A percentile compares a stretch with the other conserved stretches of the same genome.
phyloP scores from a whole-genome alignment of 2,329 filamentous ascomycete genomes.

The Epichloe gansuensis region DNA sequence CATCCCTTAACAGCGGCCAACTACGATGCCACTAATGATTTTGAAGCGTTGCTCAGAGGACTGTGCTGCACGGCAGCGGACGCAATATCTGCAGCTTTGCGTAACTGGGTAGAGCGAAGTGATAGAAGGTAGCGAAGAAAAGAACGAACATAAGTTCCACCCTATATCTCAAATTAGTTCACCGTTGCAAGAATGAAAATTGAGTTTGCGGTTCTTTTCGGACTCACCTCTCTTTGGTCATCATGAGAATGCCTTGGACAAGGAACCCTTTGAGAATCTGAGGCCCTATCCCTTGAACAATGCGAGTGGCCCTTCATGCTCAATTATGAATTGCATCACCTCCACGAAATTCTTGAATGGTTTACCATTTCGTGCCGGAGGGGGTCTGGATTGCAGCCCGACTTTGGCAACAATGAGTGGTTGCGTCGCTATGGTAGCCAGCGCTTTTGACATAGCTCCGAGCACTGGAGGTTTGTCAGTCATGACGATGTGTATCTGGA shows the following conservation, averaged over 20 bases:
- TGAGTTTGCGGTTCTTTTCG: not conserved
- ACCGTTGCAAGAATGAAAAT: not conserved
- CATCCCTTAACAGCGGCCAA: not conserved
- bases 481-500: not conserved
- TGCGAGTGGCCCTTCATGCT: slow-evolving; percentile 72
- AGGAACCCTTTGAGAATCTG: slow-evolving; percentile 87
- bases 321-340: slow-evolving; percentile 86
- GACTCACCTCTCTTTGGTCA: slow-evolving; percentile 86
- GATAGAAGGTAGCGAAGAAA: slow-evolving; percentile 72
- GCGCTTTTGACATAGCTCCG: slow-evolving; percentile 81
- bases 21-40: slow-evolving; percentile 15
- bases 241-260: slow-evolving; percentile 95
- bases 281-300: slow-evolving; percentile 92
- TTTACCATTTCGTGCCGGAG: slow-evolving; percentile 70
- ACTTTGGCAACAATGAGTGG: slow-evolving; percentile 97
- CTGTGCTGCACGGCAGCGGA: slow-evolving; percentile 28
- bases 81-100: slow-evolving; percentile 51
- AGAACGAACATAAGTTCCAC: slow-evolving; percentile 83
- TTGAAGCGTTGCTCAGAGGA: slow-evolving; percentile 31
- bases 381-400: slow-evolving; percentile 85
- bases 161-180: slow-evolving; percentile 28
- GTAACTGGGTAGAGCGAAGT: slow-evolving; percentile 56
- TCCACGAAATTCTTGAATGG: slow-evolving; percentile 89
- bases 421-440: slow-evolving; percentile 87
- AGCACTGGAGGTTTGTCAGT: slow-evolving; percentile 47